These are phyloP conservation scores for Epichloe coenophiala DNA, from an alignment of 2,329 filamentous ascomycete species.

Conservation along the genomic window DNA sequence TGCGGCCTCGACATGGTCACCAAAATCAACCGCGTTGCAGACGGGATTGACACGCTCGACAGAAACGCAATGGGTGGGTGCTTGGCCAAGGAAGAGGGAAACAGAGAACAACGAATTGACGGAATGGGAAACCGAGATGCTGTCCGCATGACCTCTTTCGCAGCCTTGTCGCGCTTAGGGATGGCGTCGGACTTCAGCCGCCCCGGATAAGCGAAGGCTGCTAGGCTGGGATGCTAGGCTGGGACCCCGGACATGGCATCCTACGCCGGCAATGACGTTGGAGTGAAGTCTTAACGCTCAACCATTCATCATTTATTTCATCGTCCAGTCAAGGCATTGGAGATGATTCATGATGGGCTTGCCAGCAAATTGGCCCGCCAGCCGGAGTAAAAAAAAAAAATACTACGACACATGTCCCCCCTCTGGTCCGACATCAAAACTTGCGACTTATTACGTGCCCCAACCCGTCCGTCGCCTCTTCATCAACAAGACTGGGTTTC, in stretches of 20 bases:
- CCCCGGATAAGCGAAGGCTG: neutral
- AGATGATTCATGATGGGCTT: no score
- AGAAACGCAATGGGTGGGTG: neutral
- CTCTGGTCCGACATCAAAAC: no score
- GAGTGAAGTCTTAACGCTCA: neutral
- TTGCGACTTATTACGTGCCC: no score
- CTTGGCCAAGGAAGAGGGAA: neutral
- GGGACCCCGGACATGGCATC: no score
- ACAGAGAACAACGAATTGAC: neutral
- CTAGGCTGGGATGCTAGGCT: neutral
- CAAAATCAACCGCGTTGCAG: neutral
- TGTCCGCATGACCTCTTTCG: neutral
- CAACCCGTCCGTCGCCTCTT: neutral
- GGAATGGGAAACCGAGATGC: neutral
- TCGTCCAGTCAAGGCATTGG: no score
- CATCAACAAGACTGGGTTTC: neutral
- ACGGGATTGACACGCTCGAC: neutral
- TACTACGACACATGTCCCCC: no score
- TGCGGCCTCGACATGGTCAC: slow-evolving; percentile 16
- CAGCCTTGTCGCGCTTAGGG: neutral
- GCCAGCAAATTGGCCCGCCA: no score
- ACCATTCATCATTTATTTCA: neutral
- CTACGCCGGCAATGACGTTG: neutral
- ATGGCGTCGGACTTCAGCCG: neutral
- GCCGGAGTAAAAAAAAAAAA: no score